phyloP scores from a whole-genome alignment of 176 grass and related monocot species.

The Carex pumila region DNA sequence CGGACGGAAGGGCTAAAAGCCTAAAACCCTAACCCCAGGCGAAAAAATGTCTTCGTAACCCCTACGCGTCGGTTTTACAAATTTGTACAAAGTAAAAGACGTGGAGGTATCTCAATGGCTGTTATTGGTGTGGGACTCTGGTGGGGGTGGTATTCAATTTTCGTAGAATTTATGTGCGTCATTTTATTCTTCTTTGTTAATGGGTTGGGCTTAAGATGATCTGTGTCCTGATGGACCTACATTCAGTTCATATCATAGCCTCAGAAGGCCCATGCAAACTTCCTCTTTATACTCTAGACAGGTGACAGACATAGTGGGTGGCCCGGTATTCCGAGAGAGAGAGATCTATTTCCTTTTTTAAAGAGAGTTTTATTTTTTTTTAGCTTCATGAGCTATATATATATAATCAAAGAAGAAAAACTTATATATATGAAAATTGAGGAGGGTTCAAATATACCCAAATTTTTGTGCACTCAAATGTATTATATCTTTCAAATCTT shows the following conservation, averaged over 20 bases:
- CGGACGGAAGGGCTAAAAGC: not conserved
- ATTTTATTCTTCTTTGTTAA: not conserved
- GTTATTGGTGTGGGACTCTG: not conserved
- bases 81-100: not conserved
- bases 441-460: no score
- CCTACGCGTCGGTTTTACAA: not conserved
- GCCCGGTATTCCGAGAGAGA: no score
- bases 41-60: not conserved
- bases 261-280: not conserved
- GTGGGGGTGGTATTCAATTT: not conserved
- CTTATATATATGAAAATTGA: no score
- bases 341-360: no score
- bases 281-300: no score
- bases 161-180: not conserved
- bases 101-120: not conserved
- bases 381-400: no score
- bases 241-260: not conserved
- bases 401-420: no score
- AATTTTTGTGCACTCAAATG: no score
- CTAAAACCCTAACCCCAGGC: slow-evolving; percentile 23
- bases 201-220: not conserved
- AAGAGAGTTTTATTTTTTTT: no score
- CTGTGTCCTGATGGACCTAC: not conserved
- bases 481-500: no score
- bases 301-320: no score